These are phyloP conservation scores for Candida qinlingensis DNA, from an alignment of 805 yeast genomes.

Conservation along the genomic window DNA sequence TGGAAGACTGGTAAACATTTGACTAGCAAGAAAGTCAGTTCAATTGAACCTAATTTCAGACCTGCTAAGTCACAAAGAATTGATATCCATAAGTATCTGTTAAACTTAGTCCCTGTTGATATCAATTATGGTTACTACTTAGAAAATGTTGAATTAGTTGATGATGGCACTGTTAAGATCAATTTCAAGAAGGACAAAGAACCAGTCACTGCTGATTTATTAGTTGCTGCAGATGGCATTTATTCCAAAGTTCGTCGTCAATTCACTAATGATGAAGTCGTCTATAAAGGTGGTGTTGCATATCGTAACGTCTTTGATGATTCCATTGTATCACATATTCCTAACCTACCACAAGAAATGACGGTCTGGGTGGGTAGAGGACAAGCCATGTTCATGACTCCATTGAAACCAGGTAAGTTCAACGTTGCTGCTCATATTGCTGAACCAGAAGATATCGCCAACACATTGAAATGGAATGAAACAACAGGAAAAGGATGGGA, in stretches of 20 bases:
- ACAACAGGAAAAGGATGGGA: slow-evolving; percentile 10
- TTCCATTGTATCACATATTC: slow-evolving; percentile 5
- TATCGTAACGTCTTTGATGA: slow-evolving; percentile 14
- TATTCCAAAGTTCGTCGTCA: slow-evolving; percentile 15
- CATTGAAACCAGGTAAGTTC: slow-evolving; percentile 8
- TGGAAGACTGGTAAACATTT: slow-evolving; percentile 14
- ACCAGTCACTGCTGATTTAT: slow-evolving; percentile 7
- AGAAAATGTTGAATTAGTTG: slow-evolving; percentile 2
- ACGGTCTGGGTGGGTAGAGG: slow-evolving; percentile 12
- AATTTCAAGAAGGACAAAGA: slow-evolving; percentile 7
- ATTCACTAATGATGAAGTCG: slow-evolving; percentile 10
- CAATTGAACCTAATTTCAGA: background rate
- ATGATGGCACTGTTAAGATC: slow-evolving; percentile 2
- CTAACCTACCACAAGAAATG: slow-evolving; percentile 9
- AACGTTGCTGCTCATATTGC: slow-evolving; percentile 14
- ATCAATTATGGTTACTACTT: slow-evolving; percentile 3
- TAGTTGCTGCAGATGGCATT: slow-evolving; percentile 15
- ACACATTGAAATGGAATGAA: slow-evolving; percentile 10
- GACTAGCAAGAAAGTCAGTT: background rate
- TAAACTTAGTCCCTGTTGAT: slow-evolving; percentile 6
- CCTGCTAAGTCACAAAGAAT: slow-evolving; percentile 12
- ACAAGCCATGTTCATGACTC: slow-evolving; percentile 12
- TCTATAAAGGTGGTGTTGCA: slow-evolving; percentile 14
- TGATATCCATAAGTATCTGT: slow-evolving; percentile 6
- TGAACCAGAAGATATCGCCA: slow-evolving; percentile 9